Evolutionary conservation across 2,329 filamentous ascomycete species (phyloP), one percentile per base, ranked within the genome.

Genomic region (Fusarium transvaalense): DNA sequence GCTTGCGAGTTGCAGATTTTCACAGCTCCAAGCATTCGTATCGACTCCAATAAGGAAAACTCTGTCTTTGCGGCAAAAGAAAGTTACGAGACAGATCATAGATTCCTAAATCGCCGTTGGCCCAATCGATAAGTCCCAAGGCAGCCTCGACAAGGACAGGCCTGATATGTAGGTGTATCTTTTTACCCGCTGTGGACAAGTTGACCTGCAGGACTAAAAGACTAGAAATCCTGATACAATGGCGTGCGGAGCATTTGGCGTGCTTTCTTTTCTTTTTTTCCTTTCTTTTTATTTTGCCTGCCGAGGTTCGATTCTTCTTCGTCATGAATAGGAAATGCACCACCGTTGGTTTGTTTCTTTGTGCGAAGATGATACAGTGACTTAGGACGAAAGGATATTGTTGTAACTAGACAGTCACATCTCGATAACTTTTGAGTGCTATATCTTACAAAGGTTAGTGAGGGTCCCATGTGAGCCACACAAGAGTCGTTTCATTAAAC

Each of bases 261-360:
- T 29, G 17, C 39, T 51, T 39, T 27, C 47, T 51, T 51, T 51
- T 51, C n/a, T n/a, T n/a, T n/a, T n/a, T n/a, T n/a, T n/a, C n/a
- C n/a, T n/a, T n/a, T n/a, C n/a, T n/a, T n/a, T n/a, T n/a, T n/a
- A n/a, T 39, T 5, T 38, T 51, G 47, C 47, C 47, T 51, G 47
- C 47, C 47, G 47, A 51, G 23, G 14, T 14, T 39, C 23, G 23
- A 19, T 27, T 35, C 12, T 51, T 15, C 13, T n/a, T 19, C 17
- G 9, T 17, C n/a, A 15, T 51, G 31, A 13, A 38, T 38, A 23
- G 31, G 17, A 8, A 48, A 25, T 35, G 14, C 21, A 25, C 14
- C 21, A 25, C 14, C 13, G 25, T 27, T 50, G 47, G 19, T 15
- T 7, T 5, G n/a, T 19, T 17, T 23, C 21, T 35, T 14, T 21